A percentile compares a stretch with the other conserved stretches of the same genome.
These are phyloP conservation scores for Zygoascus bituminiphila DNA, from an alignment of 805 yeast species.

Conservation along the genomic window DNA sequence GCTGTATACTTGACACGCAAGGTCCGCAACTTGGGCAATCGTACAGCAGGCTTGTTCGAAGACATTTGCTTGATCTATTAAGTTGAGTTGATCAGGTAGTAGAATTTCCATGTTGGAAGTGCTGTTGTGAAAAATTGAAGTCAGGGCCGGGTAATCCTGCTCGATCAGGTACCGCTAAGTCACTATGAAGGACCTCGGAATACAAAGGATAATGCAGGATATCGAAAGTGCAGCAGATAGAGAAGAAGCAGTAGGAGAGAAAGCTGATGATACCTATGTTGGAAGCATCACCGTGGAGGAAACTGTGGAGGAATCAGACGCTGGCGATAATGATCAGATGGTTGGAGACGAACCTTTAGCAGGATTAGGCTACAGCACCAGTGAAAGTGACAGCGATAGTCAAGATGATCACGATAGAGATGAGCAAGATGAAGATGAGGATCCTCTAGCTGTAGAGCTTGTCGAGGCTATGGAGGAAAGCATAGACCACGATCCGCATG, in stretches of 20 bases:
- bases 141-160: no score
- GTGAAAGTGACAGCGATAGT: slow-evolving; percentile 11
- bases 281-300: slow-evolving; percentile 18
- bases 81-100: no score
- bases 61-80: no score
- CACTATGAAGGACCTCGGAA: no score
- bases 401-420: slow-evolving; percentile 9
- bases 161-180: no score
- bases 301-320: slow-evolving; percentile 21
- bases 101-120: no score
- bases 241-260: slow-evolving; percentile 22
- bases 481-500: slow-evolving; percentile 1
- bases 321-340: neutral
- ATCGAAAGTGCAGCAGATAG: slow-evolving; percentile 38
- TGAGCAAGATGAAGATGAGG: slow-evolving; percentile 12
- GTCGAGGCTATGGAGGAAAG: slow-evolving; percentile 20
- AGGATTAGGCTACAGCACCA: neutral
- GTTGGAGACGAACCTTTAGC: neutral
- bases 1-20: slow-evolving; percentile 4
- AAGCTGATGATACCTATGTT: neutral
- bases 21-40: slow-evolving; percentile 2
- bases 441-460: slow-evolving; percentile 18
- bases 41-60: slow-evolving; percentile 1
- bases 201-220: no score
- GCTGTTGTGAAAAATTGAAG: no score